Base-by-base conservation (phyloP, 2,329 filamentous ascomycete genomes). In the Venturiaceae sp. region DNA sequence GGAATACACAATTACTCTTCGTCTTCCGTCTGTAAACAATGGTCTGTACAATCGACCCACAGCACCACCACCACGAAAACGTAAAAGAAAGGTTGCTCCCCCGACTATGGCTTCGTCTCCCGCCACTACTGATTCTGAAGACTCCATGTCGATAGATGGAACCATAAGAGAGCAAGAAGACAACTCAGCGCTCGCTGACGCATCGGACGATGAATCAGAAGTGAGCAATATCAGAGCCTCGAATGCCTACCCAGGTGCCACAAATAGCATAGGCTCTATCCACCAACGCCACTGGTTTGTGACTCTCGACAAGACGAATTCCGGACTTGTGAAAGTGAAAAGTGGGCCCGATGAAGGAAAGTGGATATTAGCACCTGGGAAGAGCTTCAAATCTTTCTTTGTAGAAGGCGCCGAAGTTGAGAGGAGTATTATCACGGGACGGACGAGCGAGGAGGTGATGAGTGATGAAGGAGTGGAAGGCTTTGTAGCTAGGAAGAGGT, bases 271-370 rank as follows among this genome's bases (percentile, higher is more conserved):
- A 41, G 82, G 80, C 5, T 87, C 84, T 37, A 74, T 88, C 3
- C 80, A 88, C 64, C 85, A 88, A 67, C 77, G 85, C 5, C 75
- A 77, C 44, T 89, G 85, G 86, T 87, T 82, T 60, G 64, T 88
- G 19, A 80, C 80, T 11, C 72, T 89, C 1, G 86, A 89, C 64
- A 75, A 82, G 13, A 67, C 66, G 28, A 79, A 75, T 4, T 83
- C 80, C 54, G 85, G 85, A 4, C 86, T 88, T 58, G 67, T 69
- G 16, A 71, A 70, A 64, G 41, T 23, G 16, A 46, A 46, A 23
- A 28, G 21, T 28, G 41, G 41, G 2, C 5, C 1, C 5, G 67
- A 66, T 23, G 44, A 53, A 21, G 30, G 44, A n/a, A 58, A 32
- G 28, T 46, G 37, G 46, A 34, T 37, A 23, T 11, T 11, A 16